Evolutionary conservation across 1,139 yeast genomes (phyloP).

Genomic region (Kluyveromyces sp.): DNA sequence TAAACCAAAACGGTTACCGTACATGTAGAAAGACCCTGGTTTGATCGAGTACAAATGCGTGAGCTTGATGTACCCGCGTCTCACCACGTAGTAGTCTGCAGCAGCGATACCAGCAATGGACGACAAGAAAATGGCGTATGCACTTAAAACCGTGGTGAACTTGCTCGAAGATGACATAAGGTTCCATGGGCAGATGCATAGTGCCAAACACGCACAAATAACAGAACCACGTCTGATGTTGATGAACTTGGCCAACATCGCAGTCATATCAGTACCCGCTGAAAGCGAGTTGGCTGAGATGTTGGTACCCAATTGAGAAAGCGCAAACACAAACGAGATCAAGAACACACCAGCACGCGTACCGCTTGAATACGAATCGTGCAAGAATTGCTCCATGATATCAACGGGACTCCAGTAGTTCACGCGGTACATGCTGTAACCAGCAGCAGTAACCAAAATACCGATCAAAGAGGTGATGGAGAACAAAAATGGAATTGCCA

Average conservation of each 20-base stretch:
- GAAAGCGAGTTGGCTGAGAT: slow-evolving; percentile 83
- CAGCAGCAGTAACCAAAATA: slow-evolving; percentile 77
- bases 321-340: slow-evolving; percentile 65
- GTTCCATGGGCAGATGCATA: slow-evolving; percentile 85
- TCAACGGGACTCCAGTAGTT: slow-evolving; percentile 85
- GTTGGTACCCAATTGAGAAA: slow-evolving; percentile 89
- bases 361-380: slow-evolving; percentile 51
- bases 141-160: slow-evolving; percentile 78
- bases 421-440: slow-evolving; percentile 58
- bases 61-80: slow-evolving; percentile 63
- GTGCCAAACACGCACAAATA: slow-evolving; percentile 70
- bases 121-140: slow-evolving; percentile 79
- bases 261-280: slow-evolving; percentile 88
- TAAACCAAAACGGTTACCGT: slow-evolving; percentile 45
- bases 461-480: slow-evolving; percentile 81
- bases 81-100: slow-evolving; percentile 67
- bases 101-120: slow-evolving; percentile 81
- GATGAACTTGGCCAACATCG: slow-evolving; percentile 67
- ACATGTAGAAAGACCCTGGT: slow-evolving; percentile 49
- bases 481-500: slow-evolving; percentile 70
- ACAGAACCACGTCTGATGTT: slow-evolving; percentile 80
- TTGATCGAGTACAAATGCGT: slow-evolving; percentile 51
- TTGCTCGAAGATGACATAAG: slow-evolving; percentile 63
- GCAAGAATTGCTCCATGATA: slow-evolving; percentile 58
- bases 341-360: slow-evolving; percentile 85